Percentiles rank a stretch among this genome's conserved stretches.
phyloP scores from a whole-genome alignment of 2,329 filamentous ascomycete genomes.

The Aspergillus udagawae region DNA sequence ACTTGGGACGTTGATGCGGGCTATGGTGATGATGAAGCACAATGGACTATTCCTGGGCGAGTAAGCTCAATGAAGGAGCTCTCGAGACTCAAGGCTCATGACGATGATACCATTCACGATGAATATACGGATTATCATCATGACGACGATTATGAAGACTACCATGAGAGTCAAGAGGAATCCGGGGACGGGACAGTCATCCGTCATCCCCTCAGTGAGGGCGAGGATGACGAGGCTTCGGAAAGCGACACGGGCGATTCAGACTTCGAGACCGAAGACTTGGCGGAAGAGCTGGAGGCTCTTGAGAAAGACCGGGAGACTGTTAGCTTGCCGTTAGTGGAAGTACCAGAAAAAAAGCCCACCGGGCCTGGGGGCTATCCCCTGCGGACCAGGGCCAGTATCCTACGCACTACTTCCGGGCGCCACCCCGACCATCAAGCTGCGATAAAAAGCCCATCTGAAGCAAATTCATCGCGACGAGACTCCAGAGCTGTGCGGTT shows the following conservation, averaged over 20 bases:
- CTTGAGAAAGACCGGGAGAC: constrained; percentile 41
- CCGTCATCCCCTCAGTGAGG: constrained; percentile 27
- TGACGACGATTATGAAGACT: constrained; percentile 21
- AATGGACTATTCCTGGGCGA: constrained; percentile 26
- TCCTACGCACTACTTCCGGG: constrained; percentile 1
- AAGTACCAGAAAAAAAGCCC: constrained; percentile 14
- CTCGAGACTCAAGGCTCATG: constrained; percentile 25
- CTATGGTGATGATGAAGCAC: constrained; percentile 29
- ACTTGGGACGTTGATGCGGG: constrained; percentile 22
- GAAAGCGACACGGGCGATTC: constrained; percentile 29
- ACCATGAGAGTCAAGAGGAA: constrained; percentile 23
- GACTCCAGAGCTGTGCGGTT: constrained; percentile 34
- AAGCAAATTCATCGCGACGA: constrained; percentile 20
- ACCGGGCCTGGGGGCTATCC: constrained; percentile 3
- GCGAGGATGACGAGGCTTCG: constrained; percentile 21
- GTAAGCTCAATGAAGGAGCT: constrained; percentile 20
- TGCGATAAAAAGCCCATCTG: constrained; percentile 16
- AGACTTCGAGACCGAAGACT: constrained; percentile 34
- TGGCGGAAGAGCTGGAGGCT: constrained; percentile 44
- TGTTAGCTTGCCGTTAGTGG: constrained; percentile 18
- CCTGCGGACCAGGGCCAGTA: constrained; percentile 11
- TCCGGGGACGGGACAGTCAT: constrained; percentile 36
- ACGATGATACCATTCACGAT: constrained; percentile 27
- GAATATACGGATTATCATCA: constrained; percentile 22
- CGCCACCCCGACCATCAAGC: constrained; percentile 5